phyloP scores from a whole-genome alignment of 371 early-diverging fungal genomes.

The Mucor indicus region DNA sequence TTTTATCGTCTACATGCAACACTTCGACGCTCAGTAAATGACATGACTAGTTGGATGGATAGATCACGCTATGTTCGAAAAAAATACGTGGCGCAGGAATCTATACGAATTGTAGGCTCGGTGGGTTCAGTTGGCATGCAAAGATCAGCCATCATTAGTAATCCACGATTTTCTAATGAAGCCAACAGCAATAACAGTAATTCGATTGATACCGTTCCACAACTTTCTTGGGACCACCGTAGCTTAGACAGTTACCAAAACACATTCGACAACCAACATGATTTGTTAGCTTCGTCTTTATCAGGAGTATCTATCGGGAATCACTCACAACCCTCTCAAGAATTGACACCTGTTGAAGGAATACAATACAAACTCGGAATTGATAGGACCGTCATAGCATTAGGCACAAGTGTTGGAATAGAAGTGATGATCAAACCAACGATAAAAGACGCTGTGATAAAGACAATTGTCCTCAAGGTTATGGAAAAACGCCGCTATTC shows the following conservation, averaged over 20 bases:
- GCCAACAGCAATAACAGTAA: too few species aligned
- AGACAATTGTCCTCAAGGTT: conserved; percentile 18
- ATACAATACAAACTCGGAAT: conserved; percentile 31
- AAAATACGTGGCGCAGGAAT: conserved; percentile 6
- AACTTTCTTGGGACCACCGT: conserved; percentile 18
- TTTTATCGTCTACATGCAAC: conserved; percentile 31
- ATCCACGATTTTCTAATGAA: too few species aligned
- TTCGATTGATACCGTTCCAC: too few species aligned
- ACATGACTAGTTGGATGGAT: conserved; percentile 9
- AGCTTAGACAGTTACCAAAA: conserved; percentile 9
- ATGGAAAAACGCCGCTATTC: conserved; percentile 22
- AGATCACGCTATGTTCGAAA: conserved; percentile 4
- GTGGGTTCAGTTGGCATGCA: conserved; percentile 11
- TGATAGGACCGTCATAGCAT: conserved; percentile 39
- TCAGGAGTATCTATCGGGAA: conserved; percentile 29
- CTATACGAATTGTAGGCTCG: conserved; percentile 23
- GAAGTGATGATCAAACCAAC: conserved; percentile 35
- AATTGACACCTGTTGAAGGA: too few species aligned
- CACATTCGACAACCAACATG: conserved; percentile 38
- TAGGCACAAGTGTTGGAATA: conserved; percentile 38
- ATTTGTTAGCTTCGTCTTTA: conserved; percentile 28
- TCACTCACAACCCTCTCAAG: conserved; percentile 3
- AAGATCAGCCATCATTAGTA: neutral
- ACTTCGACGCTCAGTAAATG: conserved; percentile 13
- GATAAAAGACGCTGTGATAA: conserved; percentile 8